Conservation (phyloP, 116 monocot species). For the Thalassia testudinum region DNA sequence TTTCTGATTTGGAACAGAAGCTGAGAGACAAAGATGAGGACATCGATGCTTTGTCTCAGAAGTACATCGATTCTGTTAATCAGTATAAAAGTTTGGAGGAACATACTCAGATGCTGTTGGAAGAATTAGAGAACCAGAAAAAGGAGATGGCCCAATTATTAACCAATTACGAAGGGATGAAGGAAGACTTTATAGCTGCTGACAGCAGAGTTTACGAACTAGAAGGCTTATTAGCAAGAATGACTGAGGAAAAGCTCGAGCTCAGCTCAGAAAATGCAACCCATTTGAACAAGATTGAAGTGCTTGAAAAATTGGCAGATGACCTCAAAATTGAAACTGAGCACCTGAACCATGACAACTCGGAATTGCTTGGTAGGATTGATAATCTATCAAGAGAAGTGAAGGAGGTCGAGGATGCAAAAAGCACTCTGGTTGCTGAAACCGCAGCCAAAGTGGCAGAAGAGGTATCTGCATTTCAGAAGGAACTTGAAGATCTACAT, state of each 20-base stretch:
- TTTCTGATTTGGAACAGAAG: conserved; percentile 2
- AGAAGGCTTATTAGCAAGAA: neutral
- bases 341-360: neutral
- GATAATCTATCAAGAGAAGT: neutral
- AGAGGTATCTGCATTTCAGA: conserved; percentile 10
- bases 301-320: conserved; percentile 11
- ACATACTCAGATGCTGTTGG: neutral
- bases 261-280: conserved; percentile 12
- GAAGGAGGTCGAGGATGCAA: conserved; percentile 7
- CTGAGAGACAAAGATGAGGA: conserved; percentile 5
- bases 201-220: conserved; percentile 6
- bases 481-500: conserved; percentile 15
- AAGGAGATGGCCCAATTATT: conserved; percentile 11
- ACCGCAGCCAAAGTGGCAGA: conserved; percentile 8
- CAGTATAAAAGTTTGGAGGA: conserved; percentile 2
- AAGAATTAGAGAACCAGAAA: conserved; percentile 9
- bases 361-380: neutral
- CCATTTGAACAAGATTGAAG: conserved; percentile 11
- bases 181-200: conserved; percentile 13
- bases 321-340: conserved; percentile 18
- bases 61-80: conserved; percentile 2
- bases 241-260: conserved; percentile 20
- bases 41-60: conserved; percentile 1
- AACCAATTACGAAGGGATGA: conserved; percentile 5
- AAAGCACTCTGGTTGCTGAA: conserved; percentile 16